Percentiles rank a stretch among this genome's conserved stretches.
Conservation (phyloP, 1,139 yeast species). For the Magnusiomyces ingens region DNA sequence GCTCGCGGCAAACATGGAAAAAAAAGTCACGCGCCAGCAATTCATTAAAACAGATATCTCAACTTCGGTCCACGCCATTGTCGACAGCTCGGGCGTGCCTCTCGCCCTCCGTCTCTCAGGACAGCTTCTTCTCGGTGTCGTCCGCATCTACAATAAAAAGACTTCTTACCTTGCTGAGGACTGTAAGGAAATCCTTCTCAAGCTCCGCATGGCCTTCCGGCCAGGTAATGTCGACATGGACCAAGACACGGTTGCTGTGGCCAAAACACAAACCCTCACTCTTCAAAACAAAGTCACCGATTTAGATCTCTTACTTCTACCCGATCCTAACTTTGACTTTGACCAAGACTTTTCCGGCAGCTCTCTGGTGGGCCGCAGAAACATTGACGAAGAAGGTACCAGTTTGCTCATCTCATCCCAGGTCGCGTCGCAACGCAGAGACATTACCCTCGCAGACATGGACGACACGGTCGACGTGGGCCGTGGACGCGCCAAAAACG, state of each 20-base stretch:
- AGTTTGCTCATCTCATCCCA: slow-evolving; percentile 11
- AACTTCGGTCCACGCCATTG: slow-evolving; percentile 56
- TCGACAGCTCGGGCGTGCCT: slow-evolving; percentile 36
- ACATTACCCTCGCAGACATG: slow-evolving; percentile 24
- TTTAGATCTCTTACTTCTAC: slow-evolving; percentile 50
- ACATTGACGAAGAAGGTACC: neutral
- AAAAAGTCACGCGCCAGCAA: slow-evolving; percentile 71
- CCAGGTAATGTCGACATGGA: slow-evolving; percentile 45
- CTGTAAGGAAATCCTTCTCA: slow-evolving; percentile 68
- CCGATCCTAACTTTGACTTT: slow-evolving; percentile 18
- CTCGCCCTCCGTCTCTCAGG: slow-evolving; percentile 83
- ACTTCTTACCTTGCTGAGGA: slow-evolving; percentile 82
- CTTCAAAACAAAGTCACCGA: slow-evolving; percentile 76
- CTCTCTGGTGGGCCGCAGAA: neutral
- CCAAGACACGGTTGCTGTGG: slow-evolving; percentile 41
- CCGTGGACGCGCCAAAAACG: slow-evolving; percentile 33
- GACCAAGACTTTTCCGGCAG: slow-evolving; percentile 9
- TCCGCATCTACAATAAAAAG: slow-evolving; percentile 78
- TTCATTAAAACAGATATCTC: slow-evolving; percentile 65
- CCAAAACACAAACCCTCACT: slow-evolving; percentile 50
- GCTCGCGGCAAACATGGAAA: slow-evolving; percentile 88
- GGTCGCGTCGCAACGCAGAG: slow-evolving; percentile 18
- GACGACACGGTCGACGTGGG: slow-evolving; percentile 44
- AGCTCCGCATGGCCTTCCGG: slow-evolving; percentile 66
- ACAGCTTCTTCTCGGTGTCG: slow-evolving; percentile 81